Percentiles rank a stretch among this genome's conserved stretches.
These are phyloP conservation scores for Leishmania arabica DNA, from an alignment of 208 protist species.

Conservation along the genomic window DNA sequence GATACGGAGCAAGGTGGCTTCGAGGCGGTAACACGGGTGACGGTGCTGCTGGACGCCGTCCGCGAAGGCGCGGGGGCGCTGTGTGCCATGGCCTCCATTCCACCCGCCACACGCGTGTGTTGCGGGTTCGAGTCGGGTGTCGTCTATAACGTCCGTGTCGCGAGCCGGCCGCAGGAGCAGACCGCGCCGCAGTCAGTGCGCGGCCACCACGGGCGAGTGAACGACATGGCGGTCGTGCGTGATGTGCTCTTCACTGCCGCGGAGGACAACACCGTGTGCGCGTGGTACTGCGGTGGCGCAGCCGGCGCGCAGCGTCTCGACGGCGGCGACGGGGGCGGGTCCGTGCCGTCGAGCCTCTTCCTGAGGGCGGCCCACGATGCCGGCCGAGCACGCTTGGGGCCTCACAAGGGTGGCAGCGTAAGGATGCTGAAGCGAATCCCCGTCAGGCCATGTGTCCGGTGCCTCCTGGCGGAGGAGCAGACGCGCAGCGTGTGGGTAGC, in stretches of 20 bases:
- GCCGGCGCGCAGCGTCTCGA: not conserved
- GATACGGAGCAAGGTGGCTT: conserved; percentile 70
- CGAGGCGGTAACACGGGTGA: conserved; percentile 69
- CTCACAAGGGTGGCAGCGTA: not conserved
- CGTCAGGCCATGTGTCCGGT: conserved; percentile 56
- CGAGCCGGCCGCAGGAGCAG: conserved; percentile 45
- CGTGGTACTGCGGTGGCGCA: conserved; percentile 54
- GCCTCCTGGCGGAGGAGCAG: conserved; percentile 49
- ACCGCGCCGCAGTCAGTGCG: conserved; percentile 34
- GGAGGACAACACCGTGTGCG: conserved; percentile 68
- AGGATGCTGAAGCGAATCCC: conserved; percentile 59
- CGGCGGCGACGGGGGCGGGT: not conserved
- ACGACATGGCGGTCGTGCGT: conserved; percentile 58
- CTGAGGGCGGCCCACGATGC: not conserved
- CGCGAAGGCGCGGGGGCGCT: conserved; percentile 16
- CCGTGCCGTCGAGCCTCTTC: not conserved
- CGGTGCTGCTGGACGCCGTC: conserved; percentile 20
- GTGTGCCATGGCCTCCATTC: conserved; percentile 18
- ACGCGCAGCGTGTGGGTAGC: conserved; percentile 80
- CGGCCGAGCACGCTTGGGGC: too few relatives aligned
- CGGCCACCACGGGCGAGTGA: conserved; percentile 59
- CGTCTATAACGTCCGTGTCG: conserved; percentile 51
- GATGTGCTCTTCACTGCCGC: conserved; percentile 79
- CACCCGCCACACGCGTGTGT: conserved; percentile 38
- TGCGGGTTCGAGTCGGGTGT: conserved; percentile 66